Evolutionary conservation across 2,329 filamentous ascomycete genomes (phyloP).

Genomic region (Sordariomycetes sp.): DNA sequence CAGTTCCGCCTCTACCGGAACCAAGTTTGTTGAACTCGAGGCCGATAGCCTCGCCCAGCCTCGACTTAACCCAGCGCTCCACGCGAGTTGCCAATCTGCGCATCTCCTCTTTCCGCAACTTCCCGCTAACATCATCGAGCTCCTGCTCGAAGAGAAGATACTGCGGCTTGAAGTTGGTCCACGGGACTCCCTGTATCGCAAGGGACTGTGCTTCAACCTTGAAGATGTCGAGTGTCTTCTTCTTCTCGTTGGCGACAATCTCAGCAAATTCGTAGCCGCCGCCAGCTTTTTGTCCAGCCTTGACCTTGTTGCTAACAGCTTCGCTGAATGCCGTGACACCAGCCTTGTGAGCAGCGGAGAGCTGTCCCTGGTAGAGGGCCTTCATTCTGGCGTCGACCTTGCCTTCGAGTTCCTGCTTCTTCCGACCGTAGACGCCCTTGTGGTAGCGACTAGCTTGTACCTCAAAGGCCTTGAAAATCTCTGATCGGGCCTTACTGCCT

Average conservation of each 20-base stretch:
- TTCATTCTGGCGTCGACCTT: constrained; percentile 89
- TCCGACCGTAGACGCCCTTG: constrained; percentile 86
- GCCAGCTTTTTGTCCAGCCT: constrained; percentile 85
- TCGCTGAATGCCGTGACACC: constrained; percentile 80
- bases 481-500: constrained; percentile 63
- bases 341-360: constrained; percentile 80
- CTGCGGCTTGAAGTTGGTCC: constrained; percentile 82
- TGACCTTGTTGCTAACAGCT: constrained; percentile 78
- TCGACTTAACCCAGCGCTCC: constrained; percentile 87
- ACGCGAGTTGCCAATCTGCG: constrained; percentile 80
- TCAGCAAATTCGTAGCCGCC: constrained; percentile 89
- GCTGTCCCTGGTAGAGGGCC: constrained; percentile 77
- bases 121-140: constrained; percentile 76
- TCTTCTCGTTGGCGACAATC: constrained; percentile 79
- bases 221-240: constrained; percentile 65
- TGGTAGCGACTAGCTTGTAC: constrained; percentile 88
- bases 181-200: constrained; percentile 68
- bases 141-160: constrained; percentile 78
- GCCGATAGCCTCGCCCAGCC: constrained; percentile 78
- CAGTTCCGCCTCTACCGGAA: constrained; percentile 73
- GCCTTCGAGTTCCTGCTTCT: constrained; percentile 72
- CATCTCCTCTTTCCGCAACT: constrained; percentile 92
- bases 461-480: constrained; percentile 77
- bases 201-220: constrained; percentile 66
- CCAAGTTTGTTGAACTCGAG: constrained; percentile 95